Base-by-base conservation (phyloP, 345 rosid species). In the Citrus inodora region DNA sequence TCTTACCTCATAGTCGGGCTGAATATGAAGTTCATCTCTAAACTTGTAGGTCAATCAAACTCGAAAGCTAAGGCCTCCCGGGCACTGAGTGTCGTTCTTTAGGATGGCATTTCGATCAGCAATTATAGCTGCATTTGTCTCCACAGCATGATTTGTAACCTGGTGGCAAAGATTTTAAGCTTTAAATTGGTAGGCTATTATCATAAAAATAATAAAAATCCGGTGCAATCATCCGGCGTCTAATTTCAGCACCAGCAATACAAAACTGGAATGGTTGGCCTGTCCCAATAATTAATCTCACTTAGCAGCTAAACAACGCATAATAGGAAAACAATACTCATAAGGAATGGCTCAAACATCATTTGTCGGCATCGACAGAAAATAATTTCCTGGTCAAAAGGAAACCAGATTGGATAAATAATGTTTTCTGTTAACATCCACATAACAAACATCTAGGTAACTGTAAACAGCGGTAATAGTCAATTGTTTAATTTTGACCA, bases 91-190 rank as follows among this genome's bases (percentile, higher is more conserved):
- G 27, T 25, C 27, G 27, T 25, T 25, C 27, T 25, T 25, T 25
- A 25, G 84, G 70, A 38, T 83, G 55, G 80, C 83, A 68, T 80
- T 76, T 79, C 87, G 88, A 80, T 93, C 97, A 53, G 83, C 89
- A 74, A 93, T 76, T 70, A 83, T 71, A 30, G 91, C 90, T 42
- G 90, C 37, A 59, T 85, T 90, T 1, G 90, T 90, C 80, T 87
- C 95, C 55, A 82, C 79, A 3, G 86, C 85, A 80, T 90, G 91
- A 63, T 77, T 76, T 84, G 89, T 48, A 95, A 86, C 86, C 99
- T 91, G 75, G 40, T 55, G 63, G 51, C 16, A 78, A 53, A 67
- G 70, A 21, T 25, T 28, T 63, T 56, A 55, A 56, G 53, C 30
- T 56, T 32, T 10, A 37, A 38, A 55, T 9, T 38, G 60, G 67